These are phyloP conservation scores for Cutaneotrichosporon sp. DNA, from an alignment of 1,284 basidiomycete species.

Conservation along the genomic window DNA sequence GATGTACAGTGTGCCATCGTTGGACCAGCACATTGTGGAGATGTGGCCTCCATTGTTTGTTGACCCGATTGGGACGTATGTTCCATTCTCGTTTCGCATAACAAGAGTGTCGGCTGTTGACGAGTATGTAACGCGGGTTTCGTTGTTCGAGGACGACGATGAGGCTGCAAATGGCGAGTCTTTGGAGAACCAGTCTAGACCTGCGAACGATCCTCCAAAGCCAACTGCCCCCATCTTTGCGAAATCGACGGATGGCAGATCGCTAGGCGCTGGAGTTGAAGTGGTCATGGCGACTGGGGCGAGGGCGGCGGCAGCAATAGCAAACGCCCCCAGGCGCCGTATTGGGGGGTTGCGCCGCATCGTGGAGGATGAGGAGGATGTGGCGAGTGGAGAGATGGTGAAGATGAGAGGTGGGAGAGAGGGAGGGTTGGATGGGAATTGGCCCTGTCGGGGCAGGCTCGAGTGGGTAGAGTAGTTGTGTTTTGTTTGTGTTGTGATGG, in stretches of 20 bases:
- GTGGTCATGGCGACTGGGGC: conserved; percentile 22
- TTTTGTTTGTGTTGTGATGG: too few species aligned
- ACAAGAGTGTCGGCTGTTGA: conserved; percentile 38
- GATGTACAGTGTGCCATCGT: conserved; percentile 37
- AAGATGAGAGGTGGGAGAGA: not conserved
- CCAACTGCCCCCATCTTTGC: conserved; percentile 84
- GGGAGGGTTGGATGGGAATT: not conserved
- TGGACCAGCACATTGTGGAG: conserved; percentile 36
- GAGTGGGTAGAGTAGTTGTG: too few species aligned
- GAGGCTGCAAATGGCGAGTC: conserved; percentile 32
- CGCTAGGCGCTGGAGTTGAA: conserved; percentile 51
- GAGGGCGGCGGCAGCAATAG: conserved; percentile 13
- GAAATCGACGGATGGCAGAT: conserved; percentile 78
- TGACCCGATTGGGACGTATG: conserved; percentile 26
- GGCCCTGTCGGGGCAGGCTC: not conserved
- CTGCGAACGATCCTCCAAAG: conserved; percentile 77
- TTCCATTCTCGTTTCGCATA: conserved; percentile 21
- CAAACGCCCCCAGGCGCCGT: conserved; percentile 22
- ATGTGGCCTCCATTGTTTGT: conserved; percentile 44
- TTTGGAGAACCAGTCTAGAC: conserved; percentile 57
- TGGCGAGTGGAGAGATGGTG: not conserved
- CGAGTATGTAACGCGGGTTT: conserved; percentile 24
- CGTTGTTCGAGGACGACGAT: conserved; percentile 19
- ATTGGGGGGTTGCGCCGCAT: conserved; percentile 25
- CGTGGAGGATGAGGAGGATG: not conserved